phyloP scores from a whole-genome alignment of 2,329 filamentous ascomycete genomes.

The Apiospora koreana region DNA sequence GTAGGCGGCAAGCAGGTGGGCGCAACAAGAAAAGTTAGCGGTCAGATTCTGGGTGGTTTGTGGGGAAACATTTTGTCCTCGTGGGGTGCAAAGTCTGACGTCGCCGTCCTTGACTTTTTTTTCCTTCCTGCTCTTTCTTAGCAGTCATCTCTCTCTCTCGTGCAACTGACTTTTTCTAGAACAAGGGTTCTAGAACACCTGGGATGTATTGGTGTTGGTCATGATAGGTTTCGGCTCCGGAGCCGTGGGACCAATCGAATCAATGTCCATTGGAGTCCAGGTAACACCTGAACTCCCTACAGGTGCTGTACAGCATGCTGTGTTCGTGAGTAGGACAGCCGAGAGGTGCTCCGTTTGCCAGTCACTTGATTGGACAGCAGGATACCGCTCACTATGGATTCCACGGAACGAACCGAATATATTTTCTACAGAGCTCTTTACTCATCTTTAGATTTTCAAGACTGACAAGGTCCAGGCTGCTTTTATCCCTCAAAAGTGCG shows the following conservation, averaged over 20 bases:
- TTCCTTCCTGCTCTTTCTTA: background rate
- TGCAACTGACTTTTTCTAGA: background rate
- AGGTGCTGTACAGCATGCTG: too few relatives aligned
- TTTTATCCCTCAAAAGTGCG: background rate
- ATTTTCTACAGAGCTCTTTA: background rate
- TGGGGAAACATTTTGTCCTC: background rate
- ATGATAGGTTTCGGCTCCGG: background rate
- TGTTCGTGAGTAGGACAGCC: too few relatives aligned
- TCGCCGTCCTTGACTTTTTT: background rate
- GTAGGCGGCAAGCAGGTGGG: background rate
- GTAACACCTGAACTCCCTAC: background rate
- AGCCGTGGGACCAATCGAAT: background rate
- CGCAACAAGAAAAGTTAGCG: background rate
- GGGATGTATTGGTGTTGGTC: background rate
- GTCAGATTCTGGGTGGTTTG: background rate
- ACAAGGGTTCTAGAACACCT: background rate
- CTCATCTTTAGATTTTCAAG: background rate
- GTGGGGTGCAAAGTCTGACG: slow-evolving; percentile 5
- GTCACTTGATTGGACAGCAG: background rate
- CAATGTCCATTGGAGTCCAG: background rate
- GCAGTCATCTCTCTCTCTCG: background rate
- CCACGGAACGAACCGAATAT: background rate
- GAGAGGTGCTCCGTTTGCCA: background rate
- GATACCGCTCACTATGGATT: too few relatives aligned
- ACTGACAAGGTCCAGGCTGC: background rate